Base-by-base conservation (phyloP, 805 yeast species). In the Cyberlindnera petersonii region DNA sequence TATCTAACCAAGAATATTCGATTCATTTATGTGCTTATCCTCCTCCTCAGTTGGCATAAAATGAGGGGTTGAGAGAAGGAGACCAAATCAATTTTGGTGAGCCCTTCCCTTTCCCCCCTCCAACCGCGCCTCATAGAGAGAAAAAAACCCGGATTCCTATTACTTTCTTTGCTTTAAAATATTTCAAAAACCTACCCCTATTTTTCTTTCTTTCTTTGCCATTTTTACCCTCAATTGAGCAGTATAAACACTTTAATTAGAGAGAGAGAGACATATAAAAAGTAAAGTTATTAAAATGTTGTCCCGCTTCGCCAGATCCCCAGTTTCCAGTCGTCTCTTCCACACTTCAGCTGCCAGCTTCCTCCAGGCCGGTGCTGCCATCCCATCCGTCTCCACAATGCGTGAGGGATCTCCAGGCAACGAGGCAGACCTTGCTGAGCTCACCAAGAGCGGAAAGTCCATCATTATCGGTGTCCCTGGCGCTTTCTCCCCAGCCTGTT, bases 401-500 rank as follows among this genome's bases (percentile, higher is more conserved):
- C 64, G 57, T 36, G 82, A 77, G 46, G 75, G 74, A 30, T 72
- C 85, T 16, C 91, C 91, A 35, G 82, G 84, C 29, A 74, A 78
- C 53, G 58, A 62, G 16, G 69, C 81, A 45, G 70, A 78, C 55
- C 64, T 83, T 35, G 75, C 82, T 20, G 68, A 69, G 28, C 63
- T 60, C 43, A 65, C 68, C 28, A 57, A 51, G 37, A 17, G 44
- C 42, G 82, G 82, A n/a, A 76, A 71, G 52, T 65, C 71, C 30
- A 50, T 82, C 26, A 62, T 82, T 27, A 68, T 81, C 16, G 77
- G 80, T 43, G 80, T 77, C 24, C 84, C 85, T 30, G 84, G 93
- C 26, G 95, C 95, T 1, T 86, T 79, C 59, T 79, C 91, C 3
- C 86, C 89, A 27, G 86, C 83, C 5, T 86, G 95, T 60, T 70